Conservation (phyloP, 208 protist species). For the Crithidia bombi region DNA sequence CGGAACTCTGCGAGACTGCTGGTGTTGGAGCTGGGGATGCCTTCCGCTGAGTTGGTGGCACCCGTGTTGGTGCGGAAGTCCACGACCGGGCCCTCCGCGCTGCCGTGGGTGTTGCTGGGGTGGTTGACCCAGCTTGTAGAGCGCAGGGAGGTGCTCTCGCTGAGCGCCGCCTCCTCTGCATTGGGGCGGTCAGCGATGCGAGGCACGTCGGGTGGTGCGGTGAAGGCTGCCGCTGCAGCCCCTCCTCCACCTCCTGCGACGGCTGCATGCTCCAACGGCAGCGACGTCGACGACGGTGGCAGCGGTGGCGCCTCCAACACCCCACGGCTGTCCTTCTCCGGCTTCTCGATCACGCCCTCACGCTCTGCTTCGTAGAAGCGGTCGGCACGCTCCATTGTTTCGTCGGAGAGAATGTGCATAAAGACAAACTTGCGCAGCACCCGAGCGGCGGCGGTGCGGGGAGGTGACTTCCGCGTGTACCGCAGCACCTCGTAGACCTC, state of each 20-base stretch:
- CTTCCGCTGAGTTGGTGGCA: conserved; percentile 5
- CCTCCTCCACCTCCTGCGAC: background rate
- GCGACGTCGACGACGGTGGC: background rate
- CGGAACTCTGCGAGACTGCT: conserved; percentile 27
- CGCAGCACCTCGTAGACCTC: conserved; percentile 63
- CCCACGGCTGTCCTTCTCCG: conserved; percentile 6
- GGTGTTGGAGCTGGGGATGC: conserved; percentile 21
- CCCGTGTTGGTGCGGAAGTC: conserved; percentile 11
- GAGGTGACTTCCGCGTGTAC: conserved; percentile 19
- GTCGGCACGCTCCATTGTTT: conserved; percentile 42
- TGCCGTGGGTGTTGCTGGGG: conserved; percentile 4
- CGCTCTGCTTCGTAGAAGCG: conserved; percentile 23
- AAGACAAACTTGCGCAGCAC: conserved; percentile 50
- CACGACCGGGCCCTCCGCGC: background rate
- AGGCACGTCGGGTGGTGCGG: conserved; percentile 13
- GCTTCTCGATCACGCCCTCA: conserved; percentile 23
- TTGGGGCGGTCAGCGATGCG: conserved; percentile 22
- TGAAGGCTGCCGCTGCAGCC: background rate
- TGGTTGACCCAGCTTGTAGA: conserved; percentile 9
- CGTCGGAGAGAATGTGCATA: conserved; percentile 57
- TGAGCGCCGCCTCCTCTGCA: conserved; percentile 20
- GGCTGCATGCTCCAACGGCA: background rate
- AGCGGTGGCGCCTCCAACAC: conserved; percentile 9
- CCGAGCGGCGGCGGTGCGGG: conserved; percentile 33
- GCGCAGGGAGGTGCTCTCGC: conserved; percentile 22